These are phyloP conservation scores for Escallonia rubra DNA, from an alignment of 129 eudicot species.

Conservation along the genomic window DNA sequence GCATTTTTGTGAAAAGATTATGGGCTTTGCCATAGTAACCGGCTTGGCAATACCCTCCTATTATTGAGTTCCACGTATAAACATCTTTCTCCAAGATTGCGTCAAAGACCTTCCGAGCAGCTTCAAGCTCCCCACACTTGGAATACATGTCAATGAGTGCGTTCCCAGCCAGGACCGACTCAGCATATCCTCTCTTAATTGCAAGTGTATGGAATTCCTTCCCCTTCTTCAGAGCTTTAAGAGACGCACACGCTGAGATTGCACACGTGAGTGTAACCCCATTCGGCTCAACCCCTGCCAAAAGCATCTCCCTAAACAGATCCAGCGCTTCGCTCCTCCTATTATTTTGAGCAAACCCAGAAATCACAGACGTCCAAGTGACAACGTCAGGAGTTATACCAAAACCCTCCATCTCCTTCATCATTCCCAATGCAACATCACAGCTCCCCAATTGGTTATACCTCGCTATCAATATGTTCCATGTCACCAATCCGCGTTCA, in stretches of 20 bases:
- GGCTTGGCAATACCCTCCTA: slow-evolving; percentile 72
- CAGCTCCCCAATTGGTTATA: slow-evolving; percentile 46
- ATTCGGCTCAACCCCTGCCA: slow-evolving; percentile 43
- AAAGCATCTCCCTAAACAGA: slow-evolving; percentile 47
- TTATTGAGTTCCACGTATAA: slow-evolving; percentile 74
- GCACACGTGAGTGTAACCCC: slow-evolving; percentile 55
- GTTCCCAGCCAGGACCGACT: slow-evolving; percentile 51
- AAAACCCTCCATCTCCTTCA: slow-evolving; percentile 45
- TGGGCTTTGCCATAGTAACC: slow-evolving; percentile 62
- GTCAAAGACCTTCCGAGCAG: slow-evolving; percentile 61
- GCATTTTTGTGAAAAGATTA: slow-evolving; percentile 46
- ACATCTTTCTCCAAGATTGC: slow-evolving; percentile 34
- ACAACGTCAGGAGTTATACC: slow-evolving; percentile 44
- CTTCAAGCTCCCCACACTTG: slow-evolving; percentile 50
- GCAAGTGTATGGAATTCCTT: slow-evolving; percentile 42
- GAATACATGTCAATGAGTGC: slow-evolving; percentile 73
- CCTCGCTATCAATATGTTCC: slow-evolving; percentile 50
- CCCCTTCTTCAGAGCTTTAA: slow-evolving; percentile 42
- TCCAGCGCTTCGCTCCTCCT: slow-evolving; percentile 36
- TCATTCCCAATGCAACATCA: slow-evolving; percentile 39
- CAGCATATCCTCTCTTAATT: slow-evolving; percentile 35
- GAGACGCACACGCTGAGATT: slow-evolving; percentile 62
- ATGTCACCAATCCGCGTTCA: slow-evolving; percentile 48
- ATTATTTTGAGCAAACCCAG: slow-evolving; percentile 39
- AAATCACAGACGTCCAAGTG: slow-evolving; percentile 55